Conservation (phyloP, 345 rosid species). For the Gynandropsis gynandra region DNA sequence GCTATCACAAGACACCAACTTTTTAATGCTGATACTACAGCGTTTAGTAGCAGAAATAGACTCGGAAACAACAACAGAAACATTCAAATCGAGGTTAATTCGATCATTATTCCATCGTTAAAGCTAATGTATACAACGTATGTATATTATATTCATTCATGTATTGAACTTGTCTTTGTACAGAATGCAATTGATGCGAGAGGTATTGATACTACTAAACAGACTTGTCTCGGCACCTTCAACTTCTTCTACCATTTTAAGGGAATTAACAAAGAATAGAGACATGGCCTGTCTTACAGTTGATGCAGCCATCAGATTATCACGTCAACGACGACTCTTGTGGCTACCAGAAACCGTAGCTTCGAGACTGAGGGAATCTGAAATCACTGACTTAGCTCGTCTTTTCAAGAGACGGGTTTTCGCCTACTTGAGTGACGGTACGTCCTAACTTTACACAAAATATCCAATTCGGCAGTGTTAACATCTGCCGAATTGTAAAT, state of each 20-base stretch:
- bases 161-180: not conserved
- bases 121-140: not conserved
- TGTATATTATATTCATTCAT: too few species aligned
- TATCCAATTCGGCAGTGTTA: too few species aligned
- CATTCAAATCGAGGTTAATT: conserved; percentile 57
- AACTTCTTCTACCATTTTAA: conserved; percentile 47
- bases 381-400: conserved; percentile 56
- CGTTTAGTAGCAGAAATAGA: conserved; percentile 56
- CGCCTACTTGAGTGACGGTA: conserved; percentile 47
- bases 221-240: conserved; percentile 59
- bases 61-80: conserved; percentile 42
- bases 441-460: too few species aligned
- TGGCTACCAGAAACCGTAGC: conserved; percentile 25
- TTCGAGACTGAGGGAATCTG: conserved; percentile 47
- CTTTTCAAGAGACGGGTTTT: conserved; percentile 58
- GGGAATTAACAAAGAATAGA: conserved; percentile 53
- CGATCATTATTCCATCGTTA: too few species aligned
- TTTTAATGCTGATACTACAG: conserved; percentile 66
- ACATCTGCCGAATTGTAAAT: too few species aligned
- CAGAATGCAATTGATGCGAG: conserved; percentile 70
- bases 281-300: conserved; percentile 73
- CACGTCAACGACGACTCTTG: conserved; percentile 33
- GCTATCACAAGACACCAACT: conserved; percentile 44
- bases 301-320: conserved; percentile 61
- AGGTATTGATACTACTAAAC: conserved; percentile 69